phyloP scores from a whole-genome alignment of 805 yeast genomes.

The Zygotorulaspora chibaensis region DNA sequence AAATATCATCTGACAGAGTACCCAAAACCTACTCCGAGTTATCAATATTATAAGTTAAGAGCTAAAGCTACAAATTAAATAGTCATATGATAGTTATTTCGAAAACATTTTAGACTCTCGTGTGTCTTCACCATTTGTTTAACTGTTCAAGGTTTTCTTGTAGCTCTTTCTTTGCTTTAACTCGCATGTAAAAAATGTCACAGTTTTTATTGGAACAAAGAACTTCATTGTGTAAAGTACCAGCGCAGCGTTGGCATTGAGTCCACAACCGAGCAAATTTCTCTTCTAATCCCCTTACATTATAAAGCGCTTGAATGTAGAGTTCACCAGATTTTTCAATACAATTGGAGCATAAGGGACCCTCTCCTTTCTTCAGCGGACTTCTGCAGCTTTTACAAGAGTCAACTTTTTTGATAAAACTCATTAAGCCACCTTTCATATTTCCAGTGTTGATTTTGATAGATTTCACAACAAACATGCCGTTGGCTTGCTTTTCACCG shows the following conservation, averaged over 20 bases:
- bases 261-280: constrained; percentile 92
- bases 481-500: constrained; percentile 79
- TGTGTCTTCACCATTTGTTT: constrained; percentile 37
- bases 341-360: constrained; percentile 82
- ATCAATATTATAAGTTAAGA: constrained; percentile 15
- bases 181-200: constrained; percentile 96
- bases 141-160: constrained; percentile 38
- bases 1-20: constrained; percentile 27
- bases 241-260: constrained; percentile 96
- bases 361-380: constrained; percentile 62
- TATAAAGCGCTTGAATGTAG: constrained; percentile 76
- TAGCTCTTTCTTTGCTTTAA: constrained; percentile 41
- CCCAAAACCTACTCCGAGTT: constrained; percentile 40
- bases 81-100: too few species aligned
- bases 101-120: neutral
- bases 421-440: constrained; percentile 85
- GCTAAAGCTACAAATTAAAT: neutral
- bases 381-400: constrained; percentile 85
- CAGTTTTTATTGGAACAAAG: constrained; percentile 94
- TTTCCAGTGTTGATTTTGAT: constrained; percentile 43
- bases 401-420: constrained; percentile 84
- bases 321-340: constrained; percentile 64
- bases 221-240: constrained; percentile 92
- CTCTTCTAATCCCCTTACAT: constrained; percentile 73
- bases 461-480: constrained; percentile 58